Conservation (phyloP, 78 protist species). For the Chrysochromulina tobinii region DNA sequence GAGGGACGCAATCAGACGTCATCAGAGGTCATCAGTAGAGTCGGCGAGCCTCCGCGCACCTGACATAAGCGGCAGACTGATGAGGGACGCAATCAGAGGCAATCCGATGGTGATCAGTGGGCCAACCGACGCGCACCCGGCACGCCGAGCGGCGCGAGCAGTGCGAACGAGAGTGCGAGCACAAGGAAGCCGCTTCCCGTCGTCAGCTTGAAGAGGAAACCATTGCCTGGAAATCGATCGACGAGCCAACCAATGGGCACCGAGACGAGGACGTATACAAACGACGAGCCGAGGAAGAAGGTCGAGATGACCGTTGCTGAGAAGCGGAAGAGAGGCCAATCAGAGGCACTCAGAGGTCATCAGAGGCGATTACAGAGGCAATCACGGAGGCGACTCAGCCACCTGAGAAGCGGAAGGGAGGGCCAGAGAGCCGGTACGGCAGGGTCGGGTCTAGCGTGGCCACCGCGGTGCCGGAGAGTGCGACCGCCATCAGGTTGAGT, state of each 20-base stretch:
- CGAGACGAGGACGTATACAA: background rate
- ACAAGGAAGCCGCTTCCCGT: background rate
- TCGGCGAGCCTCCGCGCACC: too few relatives aligned
- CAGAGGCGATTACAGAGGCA: too few relatives aligned
- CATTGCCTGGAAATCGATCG: background rate
- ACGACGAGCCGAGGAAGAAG: slow-evolving; percentile 30
- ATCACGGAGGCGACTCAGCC: too few relatives aligned
- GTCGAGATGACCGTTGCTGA: background rate
- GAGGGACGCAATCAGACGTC: too few relatives aligned
- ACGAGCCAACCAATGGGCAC: slow-evolving; percentile 4
- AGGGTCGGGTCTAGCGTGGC: slow-evolving; percentile 42
- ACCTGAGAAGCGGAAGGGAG: background rate
- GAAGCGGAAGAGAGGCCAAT: too few relatives aligned
- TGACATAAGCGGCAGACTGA: too few relatives aligned
- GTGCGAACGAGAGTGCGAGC: background rate
- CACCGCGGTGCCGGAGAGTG: slow-evolving; percentile 27
- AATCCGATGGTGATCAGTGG: too few relatives aligned
- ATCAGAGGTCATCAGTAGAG: too few relatives aligned
- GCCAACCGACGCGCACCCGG: too few relatives aligned
- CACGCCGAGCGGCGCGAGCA: slow-evolving; percentile 7
- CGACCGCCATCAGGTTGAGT: background rate
- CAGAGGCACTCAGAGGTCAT: too few relatives aligned
- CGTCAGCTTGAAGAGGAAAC: background rate
- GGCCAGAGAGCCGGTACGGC: slow-evolving; percentile 1
- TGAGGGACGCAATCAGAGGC: too few relatives aligned